Percentiles rank a stretch among this genome's conserved stretches.
Conservation (phyloP, 202 grass and related monocot species). For the Setaria italica region DNA sequence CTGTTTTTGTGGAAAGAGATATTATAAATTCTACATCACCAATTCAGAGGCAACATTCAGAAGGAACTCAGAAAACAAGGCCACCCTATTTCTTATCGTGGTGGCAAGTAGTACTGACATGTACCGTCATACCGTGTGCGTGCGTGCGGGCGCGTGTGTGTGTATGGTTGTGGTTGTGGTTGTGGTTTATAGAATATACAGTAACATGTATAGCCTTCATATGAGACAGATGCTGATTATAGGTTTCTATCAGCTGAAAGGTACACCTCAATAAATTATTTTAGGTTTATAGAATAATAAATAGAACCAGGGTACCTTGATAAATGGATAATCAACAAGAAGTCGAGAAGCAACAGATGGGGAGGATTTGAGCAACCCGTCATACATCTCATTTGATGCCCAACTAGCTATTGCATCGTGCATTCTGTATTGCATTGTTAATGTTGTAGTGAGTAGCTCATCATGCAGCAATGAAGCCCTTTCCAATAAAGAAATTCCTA, state of each 20-base stretch:
- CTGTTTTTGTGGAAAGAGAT: constrained; percentile 23
- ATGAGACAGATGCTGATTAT: neutral
- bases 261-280: neutral
- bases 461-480: constrained; percentile 77
- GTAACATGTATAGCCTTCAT: constrained; percentile 23
- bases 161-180: neutral
- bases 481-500: constrained; percentile 85
- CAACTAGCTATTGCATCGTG: constrained; percentile 87
- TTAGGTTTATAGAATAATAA: constrained; percentile 18
- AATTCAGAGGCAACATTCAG: neutral
- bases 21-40: neutral
- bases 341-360: constrained; percentile 68
- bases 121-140: neutral
- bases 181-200: constrained; percentile 13
- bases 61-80: neutral
- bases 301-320: constrained; percentile 57
- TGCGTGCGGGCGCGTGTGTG: neutral
- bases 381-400: constrained; percentile 94
- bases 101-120: constrained; percentile 1
- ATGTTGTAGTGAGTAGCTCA: constrained; percentile 63
- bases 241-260: neutral
- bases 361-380: constrained; percentile 65
- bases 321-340: constrained; percentile 77
- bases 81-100: neutral
- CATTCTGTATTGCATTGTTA: constrained; percentile 87